Evolutionary conservation across 1,284 basidiomycete species (phyloP), one percentile per base, ranked within the genome.

Genomic region (Leucoagaricus sp.): DNA sequence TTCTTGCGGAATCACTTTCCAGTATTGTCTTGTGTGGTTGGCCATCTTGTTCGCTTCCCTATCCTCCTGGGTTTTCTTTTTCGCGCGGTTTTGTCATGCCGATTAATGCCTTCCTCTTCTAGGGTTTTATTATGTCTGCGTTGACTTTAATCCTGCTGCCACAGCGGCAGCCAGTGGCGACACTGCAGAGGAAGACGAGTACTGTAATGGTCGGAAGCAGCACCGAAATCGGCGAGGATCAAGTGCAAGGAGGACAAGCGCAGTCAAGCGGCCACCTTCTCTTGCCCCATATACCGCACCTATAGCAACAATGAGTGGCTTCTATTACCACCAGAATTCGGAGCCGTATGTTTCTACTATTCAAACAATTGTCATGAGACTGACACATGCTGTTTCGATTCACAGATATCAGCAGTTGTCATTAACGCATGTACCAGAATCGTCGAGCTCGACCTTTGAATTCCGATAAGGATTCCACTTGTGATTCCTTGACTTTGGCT

Each of bases 261-360:
- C 44, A 47, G 33, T 28, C 15, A 28, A 34, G 17, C 40, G 49
- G 23, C 49, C 42, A 3, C 68, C 79, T 45, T 74, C 77, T n/a
- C 58, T 73, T 19, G 69, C 71, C 34, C 75, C 78, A 33, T 70
- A 72, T 52, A 67, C 69, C 45, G 65, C 75, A 17, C 77, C 80
- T 13, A 78, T 81, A 55, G 87, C 87, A 15, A 86, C 83, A 44
- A 94, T 94, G 89, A 88, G 83, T 61, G 92, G 93, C 25, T 96
- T 93, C 74, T 98, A 97, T 75, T 97, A 92, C 75, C 95, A 97
- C 75, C 89, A 90, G 75, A 90, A 91, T 66, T 91, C 88, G 54
- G 91, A 93, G 65, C 91, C 91, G 85, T 93, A 67, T 74, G 88
- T 84, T 41, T 48, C 61, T n/a, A 29, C 21, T 38, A 21, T 23